phyloP scores from a whole-genome alignment of 2,329 filamentous ascomycete genomes.

The Basipetospora chlamydospora region DNA sequence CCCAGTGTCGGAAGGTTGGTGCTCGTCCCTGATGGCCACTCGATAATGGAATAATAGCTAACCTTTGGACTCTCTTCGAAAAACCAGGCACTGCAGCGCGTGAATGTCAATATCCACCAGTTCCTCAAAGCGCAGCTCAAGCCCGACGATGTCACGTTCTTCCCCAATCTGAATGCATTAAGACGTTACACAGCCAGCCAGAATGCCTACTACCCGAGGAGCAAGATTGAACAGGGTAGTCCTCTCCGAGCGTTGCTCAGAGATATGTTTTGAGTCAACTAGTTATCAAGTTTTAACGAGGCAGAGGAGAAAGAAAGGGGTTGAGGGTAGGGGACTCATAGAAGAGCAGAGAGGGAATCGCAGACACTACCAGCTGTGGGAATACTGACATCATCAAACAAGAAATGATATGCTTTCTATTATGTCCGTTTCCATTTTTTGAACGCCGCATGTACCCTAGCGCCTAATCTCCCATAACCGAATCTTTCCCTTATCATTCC shows the following conservation, averaged over 20 bases:
- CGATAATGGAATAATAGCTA: background rate
- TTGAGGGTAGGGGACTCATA: background rate
- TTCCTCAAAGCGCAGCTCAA: constrained; percentile 23
- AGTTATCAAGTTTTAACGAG: background rate
- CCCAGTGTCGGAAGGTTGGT: constrained; percentile 27
- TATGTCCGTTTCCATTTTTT: background rate
- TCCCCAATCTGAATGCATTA: constrained; percentile 18
- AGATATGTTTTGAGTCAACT: constrained; percentile 12
- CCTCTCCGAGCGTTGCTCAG: constrained; percentile 24
- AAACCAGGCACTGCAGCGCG: constrained; percentile 14
- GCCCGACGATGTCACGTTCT: constrained; percentile 16
- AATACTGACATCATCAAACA: background rate
- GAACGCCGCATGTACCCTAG: constrained; percentile 2
- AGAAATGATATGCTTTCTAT: background rate
- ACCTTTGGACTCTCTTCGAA: background rate
- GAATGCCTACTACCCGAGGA: constrained; percentile 29
- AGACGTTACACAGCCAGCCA: constrained; percentile 19
- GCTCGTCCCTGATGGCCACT: background rate
- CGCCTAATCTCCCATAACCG: constrained; percentile 68
- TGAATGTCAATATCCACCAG: constrained; percentile 35
- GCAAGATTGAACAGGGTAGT: constrained; percentile 22
- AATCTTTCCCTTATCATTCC: constrained; percentile 79
- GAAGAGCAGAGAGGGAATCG: too few species aligned
- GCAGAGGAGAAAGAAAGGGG: background rate
- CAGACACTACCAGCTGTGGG: too few species aligned